A percentile compares a stretch with the other conserved stretches of the same genome.
Evolutionary conservation across 2,329 filamentous ascomycete genomes (phyloP).

Genomic region (Helminthosporium solani): DNA sequence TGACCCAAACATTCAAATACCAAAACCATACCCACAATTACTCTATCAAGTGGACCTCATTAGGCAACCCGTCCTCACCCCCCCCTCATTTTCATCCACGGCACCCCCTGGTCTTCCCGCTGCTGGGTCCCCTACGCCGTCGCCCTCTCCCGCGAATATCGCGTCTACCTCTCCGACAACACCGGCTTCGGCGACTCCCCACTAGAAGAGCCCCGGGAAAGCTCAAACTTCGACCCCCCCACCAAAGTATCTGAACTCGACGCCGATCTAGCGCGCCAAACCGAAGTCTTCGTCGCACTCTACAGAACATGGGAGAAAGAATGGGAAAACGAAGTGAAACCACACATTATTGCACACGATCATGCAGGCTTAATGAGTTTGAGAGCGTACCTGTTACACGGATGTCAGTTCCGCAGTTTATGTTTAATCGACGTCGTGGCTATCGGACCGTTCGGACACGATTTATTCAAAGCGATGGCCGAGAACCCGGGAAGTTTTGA

Average conservation of each 20-base stretch:
- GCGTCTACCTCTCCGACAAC: conserved; percentile 24
- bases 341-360: conserved; percentile 24
- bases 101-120: conserved; percentile 25
- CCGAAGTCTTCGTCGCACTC: conserved; percentile 16
- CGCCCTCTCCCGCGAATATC: conserved; percentile 14
- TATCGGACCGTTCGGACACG: conserved; percentile 22
- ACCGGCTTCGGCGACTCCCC: conserved; percentile 23
- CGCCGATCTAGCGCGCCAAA: conserved; percentile 18
- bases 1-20: conserved; percentile 15
- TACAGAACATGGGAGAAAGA: conserved; percentile 17
- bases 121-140: conserved; percentile 19
- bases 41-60: conserved; percentile 16
- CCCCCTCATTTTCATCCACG: conserved; percentile 23
- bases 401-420: conserved; percentile 17
- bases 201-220: conserved; percentile 4
- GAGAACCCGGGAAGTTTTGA: conserved; percentile 15
- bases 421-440: conserved; percentile 23
- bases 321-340: conserved; percentile 4
- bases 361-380: conserved; percentile 24
- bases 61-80: conserved; percentile 10
- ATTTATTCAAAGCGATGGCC: conserved; percentile 17
- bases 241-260: conserved; percentile 12
- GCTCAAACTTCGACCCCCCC: background rate
- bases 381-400: conserved; percentile 18
- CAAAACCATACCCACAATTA: conserved; percentile 14